Percentiles rank a stretch among this genome's conserved stretches.
Conservation (phyloP, 106 monocot species). For the Dendrobium chrysotoxum region DNA sequence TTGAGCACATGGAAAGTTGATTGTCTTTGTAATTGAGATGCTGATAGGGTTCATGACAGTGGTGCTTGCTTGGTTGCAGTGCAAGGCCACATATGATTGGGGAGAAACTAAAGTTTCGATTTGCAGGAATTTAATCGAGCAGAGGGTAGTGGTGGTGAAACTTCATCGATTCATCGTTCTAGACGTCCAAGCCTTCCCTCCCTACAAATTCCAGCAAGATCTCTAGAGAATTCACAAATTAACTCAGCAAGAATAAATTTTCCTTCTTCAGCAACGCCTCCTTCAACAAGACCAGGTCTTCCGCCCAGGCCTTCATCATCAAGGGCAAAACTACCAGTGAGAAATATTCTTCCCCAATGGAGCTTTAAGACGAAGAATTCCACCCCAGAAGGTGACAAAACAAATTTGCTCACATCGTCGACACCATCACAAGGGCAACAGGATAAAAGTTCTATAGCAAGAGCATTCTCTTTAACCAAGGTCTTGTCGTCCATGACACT, state of each 20-base stretch:
- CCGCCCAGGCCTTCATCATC: constrained; percentile 77
- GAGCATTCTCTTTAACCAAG: constrained; percentile 58
- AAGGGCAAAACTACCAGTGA: constrained; percentile 48
- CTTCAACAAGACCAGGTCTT: constrained; percentile 55
- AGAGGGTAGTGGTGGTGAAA: constrained; percentile 24
- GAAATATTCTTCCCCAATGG: constrained; percentile 52
- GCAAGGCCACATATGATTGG: background rate
- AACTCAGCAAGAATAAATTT: constrained; percentile 34
- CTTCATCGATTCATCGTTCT: constrained; percentile 15
- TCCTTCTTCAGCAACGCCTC: constrained; percentile 32
- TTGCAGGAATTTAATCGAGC: constrained; percentile 30
- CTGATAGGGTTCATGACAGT: background rate
- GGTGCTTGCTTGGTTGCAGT: background rate
- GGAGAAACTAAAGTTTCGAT: background rate
- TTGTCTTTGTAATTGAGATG: background rate
- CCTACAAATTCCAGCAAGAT: constrained; percentile 70
- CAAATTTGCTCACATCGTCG: constrained; percentile 46
- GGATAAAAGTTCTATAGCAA: constrained; percentile 45
- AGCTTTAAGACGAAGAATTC: constrained; percentile 42
- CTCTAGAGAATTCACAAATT: constrained; percentile 36
- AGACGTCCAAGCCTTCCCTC: constrained; percentile 57
- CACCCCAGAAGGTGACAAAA: constrained; percentile 47
- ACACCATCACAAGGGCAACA: constrained; percentile 45
- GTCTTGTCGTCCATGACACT: constrained; percentile 51
- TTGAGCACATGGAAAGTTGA: background rate